Evolutionary conservation across 73 alveolate genomes (phyloP).

Genomic region (Symbiodinium natans): DNA sequence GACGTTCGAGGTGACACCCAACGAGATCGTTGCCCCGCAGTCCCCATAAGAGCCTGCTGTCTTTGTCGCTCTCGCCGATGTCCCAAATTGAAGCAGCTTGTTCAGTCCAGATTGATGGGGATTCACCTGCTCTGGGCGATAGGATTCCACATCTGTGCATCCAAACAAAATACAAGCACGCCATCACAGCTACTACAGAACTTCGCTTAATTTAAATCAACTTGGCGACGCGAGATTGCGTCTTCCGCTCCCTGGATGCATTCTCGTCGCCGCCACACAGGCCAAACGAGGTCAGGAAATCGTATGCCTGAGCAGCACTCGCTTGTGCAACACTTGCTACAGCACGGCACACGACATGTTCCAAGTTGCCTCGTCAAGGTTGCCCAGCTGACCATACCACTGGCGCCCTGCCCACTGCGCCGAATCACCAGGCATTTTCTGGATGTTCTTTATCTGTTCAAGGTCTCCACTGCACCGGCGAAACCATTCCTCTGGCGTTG

Average conservation of each 20-base stretch:
- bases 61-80: conserved; percentile 47
- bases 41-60: conserved; percentile 14
- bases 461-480: conserved; percentile 15
- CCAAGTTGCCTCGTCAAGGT: conserved; percentile 31
- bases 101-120: conserved; percentile 33
- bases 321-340: no score
- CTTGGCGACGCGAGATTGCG: no score
- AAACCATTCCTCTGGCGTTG: conserved; percentile 23
- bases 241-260: neutral
- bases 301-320: no score
- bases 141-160: no score
- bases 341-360: no score
- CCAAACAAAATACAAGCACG: no score
- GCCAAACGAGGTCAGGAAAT: conserved; percentile 13
- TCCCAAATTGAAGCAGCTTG: conserved; percentile 30
- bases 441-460: neutral
- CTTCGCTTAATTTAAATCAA: no score
- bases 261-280: neutral
- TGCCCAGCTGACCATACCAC: conserved; percentile 51
- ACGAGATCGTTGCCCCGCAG: neutral
- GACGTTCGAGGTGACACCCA: neutral
- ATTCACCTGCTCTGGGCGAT: neutral
- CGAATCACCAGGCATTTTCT: neutral
- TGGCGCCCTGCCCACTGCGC: neutral
- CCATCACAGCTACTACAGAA: no score